phyloP scores from a whole-genome alignment of 768 basidiomycete genomes.

The Lanmaoa pseudosensibilis region DNA sequence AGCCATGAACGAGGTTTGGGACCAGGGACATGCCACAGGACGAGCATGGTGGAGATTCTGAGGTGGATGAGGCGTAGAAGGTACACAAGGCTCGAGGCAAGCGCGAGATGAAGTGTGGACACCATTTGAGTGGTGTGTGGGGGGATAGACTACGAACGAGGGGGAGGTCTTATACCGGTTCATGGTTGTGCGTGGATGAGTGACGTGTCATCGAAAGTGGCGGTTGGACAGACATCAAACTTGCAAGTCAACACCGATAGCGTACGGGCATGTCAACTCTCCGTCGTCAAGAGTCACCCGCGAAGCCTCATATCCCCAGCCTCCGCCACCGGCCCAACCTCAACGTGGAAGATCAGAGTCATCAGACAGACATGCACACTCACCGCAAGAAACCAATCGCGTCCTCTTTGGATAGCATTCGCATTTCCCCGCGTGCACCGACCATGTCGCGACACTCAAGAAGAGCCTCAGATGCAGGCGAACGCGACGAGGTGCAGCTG shows the following conservation, averaged over 20 bases:
- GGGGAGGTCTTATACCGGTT: slow-evolving; percentile 4
- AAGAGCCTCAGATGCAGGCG: slow-evolving; percentile 25
- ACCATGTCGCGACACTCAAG: slow-evolving; percentile 38
- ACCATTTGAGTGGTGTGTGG: slow-evolving; percentile 6
- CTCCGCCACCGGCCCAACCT: slow-evolving; percentile 32
- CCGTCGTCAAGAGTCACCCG: slow-evolving; percentile 26
- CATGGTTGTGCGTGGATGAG: neutral
- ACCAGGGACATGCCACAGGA: slow-evolving; percentile 51
- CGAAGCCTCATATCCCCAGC: slow-evolving; percentile 28
- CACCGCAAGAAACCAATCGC: slow-evolving; percentile 51
- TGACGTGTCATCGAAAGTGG: slow-evolving; percentile 22
- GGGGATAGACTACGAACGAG: neutral
- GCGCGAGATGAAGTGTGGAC: slow-evolving; percentile 3
- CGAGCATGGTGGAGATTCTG: slow-evolving; percentile 32
- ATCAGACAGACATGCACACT: slow-evolving; percentile 22
- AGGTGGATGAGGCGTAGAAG: slow-evolving; percentile 37
- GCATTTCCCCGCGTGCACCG: slow-evolving; percentile 55
- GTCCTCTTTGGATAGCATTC: slow-evolving; percentile 59
- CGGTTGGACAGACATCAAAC: slow-evolving; percentile 5
- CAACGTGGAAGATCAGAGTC: slow-evolving; percentile 45
- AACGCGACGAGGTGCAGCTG: slow-evolving; percentile 60
- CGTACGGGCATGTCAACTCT: slow-evolving; percentile 24
- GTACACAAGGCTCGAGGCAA: slow-evolving; percentile 27
- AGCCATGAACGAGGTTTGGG: slow-evolving; percentile 48
- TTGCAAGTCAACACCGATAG: slow-evolving; percentile 6